phyloP scores from a whole-genome alignment of 306 rosid genomes.

The Luffa aegyptiaca region DNA sequence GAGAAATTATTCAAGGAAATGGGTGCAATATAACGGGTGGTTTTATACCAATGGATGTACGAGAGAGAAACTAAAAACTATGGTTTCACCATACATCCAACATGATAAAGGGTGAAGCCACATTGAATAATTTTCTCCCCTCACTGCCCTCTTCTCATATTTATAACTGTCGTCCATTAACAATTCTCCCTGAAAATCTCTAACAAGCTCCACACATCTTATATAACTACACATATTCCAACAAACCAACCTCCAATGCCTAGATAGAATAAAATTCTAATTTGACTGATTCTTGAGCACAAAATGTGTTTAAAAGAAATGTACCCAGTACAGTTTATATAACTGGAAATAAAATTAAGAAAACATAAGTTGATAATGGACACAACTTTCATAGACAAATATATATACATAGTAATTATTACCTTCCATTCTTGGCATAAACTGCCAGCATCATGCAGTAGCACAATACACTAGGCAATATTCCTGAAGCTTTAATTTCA shows the following conservation, averaged over 20 bases:
- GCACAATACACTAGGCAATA: constrained; percentile 74
- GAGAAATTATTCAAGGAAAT: too few relatives aligned
- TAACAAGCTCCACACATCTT: background rate
- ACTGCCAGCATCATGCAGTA: constrained; percentile 97
- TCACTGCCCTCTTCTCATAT: background rate
- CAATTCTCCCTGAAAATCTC: background rate
- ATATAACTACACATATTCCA: background rate
- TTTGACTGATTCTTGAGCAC: background rate
- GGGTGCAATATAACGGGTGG: too few relatives aligned
- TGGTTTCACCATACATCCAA: too few relatives aligned
- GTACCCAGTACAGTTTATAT: background rate
- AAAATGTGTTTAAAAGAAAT: background rate
- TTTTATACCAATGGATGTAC: too few relatives aligned
- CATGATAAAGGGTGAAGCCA: too few relatives aligned
- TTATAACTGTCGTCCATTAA: background rate
- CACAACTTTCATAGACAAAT: background rate
- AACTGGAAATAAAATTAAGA: background rate
- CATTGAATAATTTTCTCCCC: background rate
- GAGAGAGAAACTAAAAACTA: too few relatives aligned
- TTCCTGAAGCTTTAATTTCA: constrained; percentile 73
- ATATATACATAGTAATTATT: background rate
- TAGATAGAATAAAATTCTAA: background rate
- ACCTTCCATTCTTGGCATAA: constrained; percentile 82
- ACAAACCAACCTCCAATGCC: background rate
- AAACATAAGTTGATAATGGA: background rate